Evolutionary conservation across 352 stramenopile genomes (phyloP).

Genomic region (Pythium chondricola): DNA sequence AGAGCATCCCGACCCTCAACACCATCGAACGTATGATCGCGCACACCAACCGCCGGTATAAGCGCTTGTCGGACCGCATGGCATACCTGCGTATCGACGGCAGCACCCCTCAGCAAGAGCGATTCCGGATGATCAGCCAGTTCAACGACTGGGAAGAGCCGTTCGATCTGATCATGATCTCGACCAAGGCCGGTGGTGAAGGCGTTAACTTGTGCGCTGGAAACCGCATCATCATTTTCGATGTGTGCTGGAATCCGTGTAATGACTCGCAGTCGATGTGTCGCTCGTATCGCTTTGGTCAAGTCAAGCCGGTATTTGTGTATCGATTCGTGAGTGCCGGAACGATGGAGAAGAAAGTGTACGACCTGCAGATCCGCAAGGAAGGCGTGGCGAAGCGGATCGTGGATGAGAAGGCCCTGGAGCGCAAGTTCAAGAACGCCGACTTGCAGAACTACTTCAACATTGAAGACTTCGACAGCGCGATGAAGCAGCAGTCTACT

Average conservation of each 20-base stretch:
- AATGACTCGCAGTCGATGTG: constrained; percentile 92
- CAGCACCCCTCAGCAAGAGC: constrained; percentile 68
- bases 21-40: constrained; percentile 68
- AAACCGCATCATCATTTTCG: constrained; percentile 89
- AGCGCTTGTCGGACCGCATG: constrained; percentile 36
- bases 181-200: constrained; percentile 81
- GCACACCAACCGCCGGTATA: constrained; percentile 50
- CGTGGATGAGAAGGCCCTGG: constrained; percentile 81
- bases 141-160: constrained; percentile 84
- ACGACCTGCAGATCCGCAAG: constrained; percentile 88
- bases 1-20: constrained; percentile 85
- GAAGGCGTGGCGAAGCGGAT: constrained; percentile 86
- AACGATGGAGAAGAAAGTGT: constrained; percentile 93
- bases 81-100: constrained; percentile 78
- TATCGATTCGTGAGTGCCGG: constrained; percentile 89
- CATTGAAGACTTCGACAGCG: constrained; percentile 72
- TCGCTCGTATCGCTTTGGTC: constrained; percentile 89
- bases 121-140: constrained; percentile 70
- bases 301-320: constrained; percentile 89
- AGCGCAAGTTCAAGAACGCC: constrained; percentile 74
- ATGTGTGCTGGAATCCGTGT: constrained; percentile 90
- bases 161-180: constrained; percentile 84
- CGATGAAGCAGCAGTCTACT: constrained; percentile 38
- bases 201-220: constrained; percentile 86
- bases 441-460: constrained; percentile 85